Percentiles rank a stretch among this genome's conserved stretches.
Evolutionary conservation across 352 stramenopile genomes (phyloP).

Genomic region (Phytophthora tubulina): DNA sequence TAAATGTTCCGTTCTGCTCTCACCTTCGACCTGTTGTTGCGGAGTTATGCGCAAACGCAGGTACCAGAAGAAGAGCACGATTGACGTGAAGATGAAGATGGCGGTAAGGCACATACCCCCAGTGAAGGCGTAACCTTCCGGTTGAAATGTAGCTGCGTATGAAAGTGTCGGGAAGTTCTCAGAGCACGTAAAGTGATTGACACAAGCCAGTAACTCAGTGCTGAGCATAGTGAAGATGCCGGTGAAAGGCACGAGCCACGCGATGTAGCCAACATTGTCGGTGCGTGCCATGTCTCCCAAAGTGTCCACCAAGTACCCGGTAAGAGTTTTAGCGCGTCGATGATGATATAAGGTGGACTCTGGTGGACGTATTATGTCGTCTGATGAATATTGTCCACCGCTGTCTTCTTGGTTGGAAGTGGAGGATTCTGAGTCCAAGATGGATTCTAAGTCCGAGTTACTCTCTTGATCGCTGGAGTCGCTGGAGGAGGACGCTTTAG

Average conservation of each 20-base stretch:
- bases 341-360: constrained; percentile 8
- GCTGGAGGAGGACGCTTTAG: constrained; percentile 6
- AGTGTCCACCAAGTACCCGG: constrained; percentile 14
- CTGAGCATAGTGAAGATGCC: constrained; percentile 79
- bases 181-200: constrained; percentile 77
- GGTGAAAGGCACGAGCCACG: constrained; percentile 74
- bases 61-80: constrained; percentile 80
- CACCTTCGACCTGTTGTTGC: background rate
- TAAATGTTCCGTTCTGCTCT: constrained; percentile 16
- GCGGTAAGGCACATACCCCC: constrained; percentile 83
- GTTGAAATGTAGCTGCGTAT: constrained; percentile 83
- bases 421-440: constrained; percentile 17
- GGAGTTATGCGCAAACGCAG: constrained; percentile 51
- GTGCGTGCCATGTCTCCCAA: constrained; percentile 39
- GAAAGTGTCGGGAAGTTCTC: constrained; percentile 85
- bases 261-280: constrained; percentile 75
- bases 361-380: constrained; percentile 18
- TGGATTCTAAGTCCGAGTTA: constrained; percentile 8
- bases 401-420: constrained; percentile 19
- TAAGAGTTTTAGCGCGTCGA: constrained; percentile 1
- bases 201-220: constrained; percentile 77
- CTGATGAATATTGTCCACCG: constrained; percentile 16
- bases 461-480: constrained; percentile 32
- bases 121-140: constrained; percentile 74
- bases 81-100: constrained; percentile 71